Conservation (phyloP, 768 basidiomycete species). For the Russula emetica region DNA sequence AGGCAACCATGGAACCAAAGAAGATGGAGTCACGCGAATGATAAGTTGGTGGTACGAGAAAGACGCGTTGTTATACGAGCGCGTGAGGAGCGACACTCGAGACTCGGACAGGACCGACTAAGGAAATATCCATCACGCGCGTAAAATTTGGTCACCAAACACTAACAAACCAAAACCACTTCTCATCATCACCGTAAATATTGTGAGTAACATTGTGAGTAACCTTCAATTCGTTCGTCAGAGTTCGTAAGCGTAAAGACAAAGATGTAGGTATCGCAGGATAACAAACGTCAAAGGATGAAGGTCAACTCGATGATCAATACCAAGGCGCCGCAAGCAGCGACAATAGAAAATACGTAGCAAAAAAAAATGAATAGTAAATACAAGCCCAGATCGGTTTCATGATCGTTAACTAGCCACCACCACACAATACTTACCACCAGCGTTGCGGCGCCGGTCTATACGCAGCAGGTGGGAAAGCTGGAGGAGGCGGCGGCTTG, state of each 20-base stretch:
- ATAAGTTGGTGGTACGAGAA: constrained; percentile 9
- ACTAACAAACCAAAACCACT: constrained; percentile 19
- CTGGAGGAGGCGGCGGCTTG: constrained; percentile 47
- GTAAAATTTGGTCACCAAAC: constrained; percentile 12
- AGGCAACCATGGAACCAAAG: constrained; percentile 17
- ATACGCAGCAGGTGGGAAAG: constrained; percentile 39
- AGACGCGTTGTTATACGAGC: constrained; percentile 2
- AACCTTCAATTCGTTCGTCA: constrained; percentile 28
- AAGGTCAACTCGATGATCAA: constrained; percentile 18
- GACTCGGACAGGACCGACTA: too few species aligned
- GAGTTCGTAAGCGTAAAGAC: constrained; percentile 22
- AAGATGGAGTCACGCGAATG: constrained; percentile 5
- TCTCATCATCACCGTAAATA: neutral
- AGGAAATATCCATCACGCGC: neutral
- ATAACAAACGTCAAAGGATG: constrained; percentile 13
- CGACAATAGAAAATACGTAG: constrained; percentile 25
- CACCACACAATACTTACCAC: constrained; percentile 23
- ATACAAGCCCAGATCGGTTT: constrained; percentile 26
- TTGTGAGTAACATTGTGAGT: too few species aligned
- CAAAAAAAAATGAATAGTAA: constrained; percentile 17
- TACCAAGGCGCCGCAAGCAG: constrained; percentile 21
- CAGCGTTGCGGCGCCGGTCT: constrained; percentile 25
- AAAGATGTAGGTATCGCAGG: constrained; percentile 22
- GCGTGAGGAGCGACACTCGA: neutral
- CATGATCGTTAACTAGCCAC: constrained; percentile 21